Evolutionary conservation across 176 grass and related monocot genomes (phyloP).

Genomic region (Oryza glaberrima): DNA sequence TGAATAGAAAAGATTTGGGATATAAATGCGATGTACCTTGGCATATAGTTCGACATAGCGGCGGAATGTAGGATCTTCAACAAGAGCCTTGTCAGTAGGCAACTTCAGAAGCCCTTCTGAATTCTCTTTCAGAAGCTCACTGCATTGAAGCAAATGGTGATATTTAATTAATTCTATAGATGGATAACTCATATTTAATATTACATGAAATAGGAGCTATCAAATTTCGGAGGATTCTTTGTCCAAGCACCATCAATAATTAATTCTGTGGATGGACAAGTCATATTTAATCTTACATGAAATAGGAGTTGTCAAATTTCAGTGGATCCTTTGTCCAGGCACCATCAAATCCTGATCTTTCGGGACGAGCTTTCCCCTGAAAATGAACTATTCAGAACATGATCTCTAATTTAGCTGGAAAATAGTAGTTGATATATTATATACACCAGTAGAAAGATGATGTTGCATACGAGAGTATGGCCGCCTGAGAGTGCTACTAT

Average conservation of each 20-base stretch:
- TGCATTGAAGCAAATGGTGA: constrained; percentile 11
- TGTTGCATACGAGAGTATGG: constrained; percentile 64
- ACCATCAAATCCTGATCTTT: constrained; percentile 63
- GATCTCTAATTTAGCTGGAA: background rate
- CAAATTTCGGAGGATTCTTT: constrained; percentile 62
- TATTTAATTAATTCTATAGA: too few relatives aligned
- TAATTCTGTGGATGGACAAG: background rate
- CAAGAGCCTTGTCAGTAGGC: constrained; percentile 64
- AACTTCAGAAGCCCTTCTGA: constrained; percentile 59
- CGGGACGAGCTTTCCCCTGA: constrained; percentile 57
- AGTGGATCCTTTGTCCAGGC: constrained; percentile 74
- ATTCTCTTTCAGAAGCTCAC: constrained; percentile 63
- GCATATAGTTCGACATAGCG: constrained; percentile 55
- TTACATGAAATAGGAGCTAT: constrained; percentile 68
- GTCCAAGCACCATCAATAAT: background rate
- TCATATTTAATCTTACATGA: constrained; percentile 21
- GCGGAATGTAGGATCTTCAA: constrained; percentile 49
- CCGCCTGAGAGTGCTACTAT: constrained; percentile 79
- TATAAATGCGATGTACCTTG: constrained; percentile 28
- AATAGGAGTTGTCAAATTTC: constrained; percentile 73
- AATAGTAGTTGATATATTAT: too few relatives aligned
- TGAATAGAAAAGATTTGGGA: background rate
- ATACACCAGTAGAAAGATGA: too few relatives aligned
- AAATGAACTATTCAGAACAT: background rate
- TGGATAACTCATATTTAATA: background rate